phyloP scores from a whole-genome alignment of 768 basidiomycete species.

The Ramaria sp. region DNA sequence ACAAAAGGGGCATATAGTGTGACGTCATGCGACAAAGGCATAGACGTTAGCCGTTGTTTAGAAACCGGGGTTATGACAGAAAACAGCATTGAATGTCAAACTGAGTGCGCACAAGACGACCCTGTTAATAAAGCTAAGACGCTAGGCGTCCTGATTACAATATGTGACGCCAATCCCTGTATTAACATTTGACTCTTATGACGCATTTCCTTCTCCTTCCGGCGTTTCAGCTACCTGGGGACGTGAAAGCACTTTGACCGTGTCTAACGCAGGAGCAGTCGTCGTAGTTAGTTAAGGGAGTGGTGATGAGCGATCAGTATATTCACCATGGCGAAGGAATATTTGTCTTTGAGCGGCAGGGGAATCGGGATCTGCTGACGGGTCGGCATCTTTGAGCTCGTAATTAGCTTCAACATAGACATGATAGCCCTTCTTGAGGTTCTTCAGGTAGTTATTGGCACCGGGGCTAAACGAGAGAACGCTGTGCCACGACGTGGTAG shows the following conservation, averaged over 20 bases:
- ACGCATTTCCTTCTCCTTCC: background rate
- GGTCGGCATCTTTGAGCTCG: slow-evolving; percentile 65
- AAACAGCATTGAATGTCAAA: too few relatives aligned
- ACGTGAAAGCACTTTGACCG: background rate
- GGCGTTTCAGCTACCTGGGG: background rate
- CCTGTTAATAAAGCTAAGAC: too few relatives aligned
- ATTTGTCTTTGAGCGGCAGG: slow-evolving; percentile 73
- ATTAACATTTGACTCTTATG: background rate
- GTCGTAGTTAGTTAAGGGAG: background rate
- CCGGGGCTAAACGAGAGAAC: slow-evolving; percentile 59
- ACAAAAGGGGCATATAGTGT: too few relatives aligned
- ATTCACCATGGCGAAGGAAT: slow-evolving; percentile 68
- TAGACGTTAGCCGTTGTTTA: too few relatives aligned
- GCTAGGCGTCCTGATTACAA: too few relatives aligned
- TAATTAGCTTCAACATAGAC: slow-evolving; percentile 78
- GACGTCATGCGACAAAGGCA: too few relatives aligned
- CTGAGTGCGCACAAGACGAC: too few relatives aligned
- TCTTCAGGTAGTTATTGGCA: slow-evolving; percentile 54
- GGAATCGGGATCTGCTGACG: slow-evolving; percentile 51
- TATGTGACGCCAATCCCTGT: too few relatives aligned
- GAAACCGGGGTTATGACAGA: too few relatives aligned
- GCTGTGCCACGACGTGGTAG: slow-evolving; percentile 63
- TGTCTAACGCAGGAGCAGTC: background rate
- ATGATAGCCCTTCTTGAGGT: slow-evolving; percentile 55
- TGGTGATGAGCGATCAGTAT: background rate